Base-by-base conservation (phyloP, 2,329 filamentous ascomycete genomes). In the Corniculantispora saksenae region DNA sequence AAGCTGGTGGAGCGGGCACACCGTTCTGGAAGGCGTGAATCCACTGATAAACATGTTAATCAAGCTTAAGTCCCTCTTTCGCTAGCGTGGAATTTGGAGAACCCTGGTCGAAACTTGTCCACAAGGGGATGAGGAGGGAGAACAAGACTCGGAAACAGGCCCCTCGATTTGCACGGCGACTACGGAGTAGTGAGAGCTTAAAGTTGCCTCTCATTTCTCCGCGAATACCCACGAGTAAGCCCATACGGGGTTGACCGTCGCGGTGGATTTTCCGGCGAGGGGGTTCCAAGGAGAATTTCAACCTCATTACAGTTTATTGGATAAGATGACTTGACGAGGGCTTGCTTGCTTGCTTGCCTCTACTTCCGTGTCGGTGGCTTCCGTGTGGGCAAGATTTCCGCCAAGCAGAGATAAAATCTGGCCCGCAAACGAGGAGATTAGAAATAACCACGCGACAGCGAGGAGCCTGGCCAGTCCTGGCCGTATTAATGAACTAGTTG, bases 221-320 rank as follows among this genome's bases (percentile, higher is more conserved):
- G 48, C 12, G 13, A 27, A 50, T 32, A 48, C 9, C 47, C n/a
- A 50, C 48, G 48, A 51, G 48, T 51, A 51, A 51, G 48, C 48
- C 29, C 12, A 19, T 13, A 51, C 48, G 25, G 48, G 48, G 65
- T 29, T 60, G 67, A 53, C 66, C 64, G 50, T 47, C 40, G 62
- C 61, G 59, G 64, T 70, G 61, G 67, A 66, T 66, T 67, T 71
- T 60, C 51, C n/a, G n/a, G n/a, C n/a, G n/a, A n/a, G n/a, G n/a
- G n/a, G n/a, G n/a, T n/a, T n/a, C n/a, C n/a, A n/a, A 32, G 32
- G 32, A 32, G 32, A 32, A 32, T 32, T 10, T 32, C 32, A 32
- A 32, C 32, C 6, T 6, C 6, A 32, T 32, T 5, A 10, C 32
- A 10, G 6, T 32, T 32, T 32, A 6, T 6, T 32, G 5, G 32